Base-by-base conservation (phyloP, 306 rosid genomes). In the Ziziphus jujuba region DNA sequence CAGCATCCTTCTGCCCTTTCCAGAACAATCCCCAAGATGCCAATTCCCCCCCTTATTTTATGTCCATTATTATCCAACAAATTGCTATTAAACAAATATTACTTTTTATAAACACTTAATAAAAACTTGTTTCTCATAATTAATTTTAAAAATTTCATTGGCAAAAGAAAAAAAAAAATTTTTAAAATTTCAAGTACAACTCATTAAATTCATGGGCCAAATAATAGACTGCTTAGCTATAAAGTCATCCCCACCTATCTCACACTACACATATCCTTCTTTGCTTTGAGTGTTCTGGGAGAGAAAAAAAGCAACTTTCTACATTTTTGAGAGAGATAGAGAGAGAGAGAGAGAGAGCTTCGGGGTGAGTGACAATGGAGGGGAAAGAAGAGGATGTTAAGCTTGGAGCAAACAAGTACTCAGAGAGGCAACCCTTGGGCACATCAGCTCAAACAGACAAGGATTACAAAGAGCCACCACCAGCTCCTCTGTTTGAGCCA, bases 401-500 rank as follows among this genome's bases (percentile, higher is more conserved):
- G 75, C 77, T 92, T 2, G 96, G 98, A 79, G 96, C 96, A 24
- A 87, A 79, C 84, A 89, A 84, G 75, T 92, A 59, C 77, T 5
- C 87, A 11, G 96, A 89, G 72, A 84, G 90, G 69, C 96, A 87
- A 23, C 84, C 96, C 0, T 31, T 92, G 21, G 98, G 98, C 8
- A 92, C 89, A 48, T 75, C 79, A 28, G 91, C 92, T 20, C 89
- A 85, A 80, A 44, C 79, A 14, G 83, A 85, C 79, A 87, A 87
- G 68, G 91, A 92, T 73, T 92, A 92, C 82, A 87, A 85, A 71
- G 98, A 89, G 66, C 81, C 95, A 63, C 98, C 96, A 6, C 85
- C 98, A 57, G 98, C 96, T 51, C 95, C 92, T 0, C 47, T 89
- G 75, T 87, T 84, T 65, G 98, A 92, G 82, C 80, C 91, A 19